Base-by-base conservation (phyloP, 2,329 filamentous ascomycete genomes). In the Esteya vermicola region DNA sequence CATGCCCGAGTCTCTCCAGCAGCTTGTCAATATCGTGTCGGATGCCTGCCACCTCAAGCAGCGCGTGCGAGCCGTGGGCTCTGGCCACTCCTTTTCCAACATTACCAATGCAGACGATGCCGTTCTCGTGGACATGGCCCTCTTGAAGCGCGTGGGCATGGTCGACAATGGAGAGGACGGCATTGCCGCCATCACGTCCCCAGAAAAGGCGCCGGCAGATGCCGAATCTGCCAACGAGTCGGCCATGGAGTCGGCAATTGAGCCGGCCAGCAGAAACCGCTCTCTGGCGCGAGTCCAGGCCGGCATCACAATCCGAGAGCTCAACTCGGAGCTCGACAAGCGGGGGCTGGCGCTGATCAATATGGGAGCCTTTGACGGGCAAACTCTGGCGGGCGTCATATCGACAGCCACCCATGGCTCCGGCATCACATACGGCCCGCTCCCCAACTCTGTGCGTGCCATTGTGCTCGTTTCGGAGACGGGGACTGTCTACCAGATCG, bases 11-110 rank as follows among this genome's bases (percentile, higher is more conserved):
- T 42, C 46, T 1, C 45, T 53, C 12, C 43, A 47, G 13, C 46
- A 50, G 34, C 47, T 53, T 1, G 50, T 51, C 9, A 38, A 33
- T 18, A 41, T 49, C n/a, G 27, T 53, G 10, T 41, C 34, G 12
- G 46, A 52, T 16, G 50, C 51, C 1, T 39, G 43, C 10, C 30
- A 18, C 4, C 44, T 48, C 4, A 30, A 20, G 6, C 45, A 47
- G 27, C 47, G 47, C 2, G 48, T 53, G 2, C 50, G 50, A 3
- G 51, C 50, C 6, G 46, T 52, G 3, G 51, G 51, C 2, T 50
- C 50, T 1, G 51, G 51, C n/a, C 51, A 53, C 37, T 47, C 50
- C 4, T 52, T 52, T 8, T 53, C 51, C 2, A 46, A 53, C 34
- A 47, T 53, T 22, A 48, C 50, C 1, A 23, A 36, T 31, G 40